Percentiles rank a stretch among this genome's conserved stretches.
Conservation (phyloP, 768 basidiomycete genomes). For the Pisolithus orientalis region DNA sequence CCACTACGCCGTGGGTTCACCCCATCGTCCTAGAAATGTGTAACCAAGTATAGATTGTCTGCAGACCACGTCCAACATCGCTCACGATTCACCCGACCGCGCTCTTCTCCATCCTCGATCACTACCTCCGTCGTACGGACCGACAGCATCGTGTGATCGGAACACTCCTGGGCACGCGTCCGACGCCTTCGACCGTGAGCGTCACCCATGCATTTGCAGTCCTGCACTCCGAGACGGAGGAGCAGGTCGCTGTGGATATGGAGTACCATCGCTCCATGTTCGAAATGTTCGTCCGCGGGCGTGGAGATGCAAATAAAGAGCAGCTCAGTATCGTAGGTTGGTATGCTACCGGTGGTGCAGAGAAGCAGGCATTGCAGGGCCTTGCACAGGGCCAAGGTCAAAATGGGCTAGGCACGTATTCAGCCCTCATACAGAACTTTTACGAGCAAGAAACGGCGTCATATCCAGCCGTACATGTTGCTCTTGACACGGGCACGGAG, state of each 20-base stretch:
- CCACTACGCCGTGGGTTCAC: constrained; percentile 30
- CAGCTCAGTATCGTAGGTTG: constrained; percentile 93
- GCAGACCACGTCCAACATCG: constrained; percentile 62
- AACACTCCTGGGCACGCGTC: constrained; percentile 81
- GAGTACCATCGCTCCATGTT: constrained; percentile 93
- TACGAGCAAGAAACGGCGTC: constrained; percentile 90
- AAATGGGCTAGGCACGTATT: constrained; percentile 74
- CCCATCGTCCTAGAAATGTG: not conserved
- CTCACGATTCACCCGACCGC: constrained; percentile 89
- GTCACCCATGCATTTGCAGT: constrained; percentile 87
- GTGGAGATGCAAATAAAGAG: constrained; percentile 56
- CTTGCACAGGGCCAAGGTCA: constrained; percentile 69
- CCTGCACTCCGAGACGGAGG: constrained; percentile 84
- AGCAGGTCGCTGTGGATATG: constrained; percentile 94
- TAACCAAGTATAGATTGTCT: not conserved
- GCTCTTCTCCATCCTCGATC: constrained; percentile 92
- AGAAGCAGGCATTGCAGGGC: constrained; percentile 59
- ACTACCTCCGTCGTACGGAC: constrained; percentile 85
- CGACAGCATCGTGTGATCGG: constrained; percentile 88
- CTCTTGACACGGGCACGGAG: constrained; percentile 80
- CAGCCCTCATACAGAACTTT: constrained; percentile 96
- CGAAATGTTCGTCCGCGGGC: constrained; percentile 59
- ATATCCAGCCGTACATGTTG: constrained; percentile 84
- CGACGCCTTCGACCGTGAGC: constrained; percentile 57
- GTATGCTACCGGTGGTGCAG: constrained; percentile 71